Evolutionary conservation across 805 yeast species (phyloP).

Genomic region (Candida xiaguanensis): DNA sequence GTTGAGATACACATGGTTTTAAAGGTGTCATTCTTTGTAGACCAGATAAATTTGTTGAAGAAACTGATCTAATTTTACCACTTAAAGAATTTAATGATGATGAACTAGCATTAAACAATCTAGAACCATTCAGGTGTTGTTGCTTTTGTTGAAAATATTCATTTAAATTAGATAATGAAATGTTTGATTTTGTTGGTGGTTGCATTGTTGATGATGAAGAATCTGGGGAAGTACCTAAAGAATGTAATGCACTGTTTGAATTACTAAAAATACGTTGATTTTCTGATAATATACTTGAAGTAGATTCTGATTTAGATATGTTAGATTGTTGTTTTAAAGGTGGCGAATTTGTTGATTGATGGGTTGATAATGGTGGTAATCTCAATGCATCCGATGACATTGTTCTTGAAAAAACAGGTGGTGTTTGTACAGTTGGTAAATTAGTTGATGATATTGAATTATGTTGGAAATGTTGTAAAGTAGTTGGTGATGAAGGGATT

Average conservation of each 20-base stretch:
- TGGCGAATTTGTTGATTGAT: constrained; percentile 4
- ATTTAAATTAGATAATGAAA: constrained; percentile 29
- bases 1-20: constrained; percentile 12
- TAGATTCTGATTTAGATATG: constrained; percentile 24
- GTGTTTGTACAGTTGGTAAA: background rate
- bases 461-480: constrained; percentile 8
- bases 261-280: constrained; percentile 19
- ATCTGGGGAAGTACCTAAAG: constrained; percentile 36
- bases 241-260: constrained; percentile 23
- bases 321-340: constrained; percentile 1
- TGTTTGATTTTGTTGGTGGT: constrained; percentile 11
- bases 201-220: constrained; percentile 7
- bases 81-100: constrained; percentile 17
- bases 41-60: constrained; percentile 21
- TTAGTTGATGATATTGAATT: background rate
- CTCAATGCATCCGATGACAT: constrained; percentile 16
- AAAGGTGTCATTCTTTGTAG: constrained; percentile 45
- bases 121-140: constrained; percentile 9
- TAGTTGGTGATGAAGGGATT: constrained; percentile 28
- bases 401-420: constrained; percentile 9
- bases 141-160: constrained; percentile 28
- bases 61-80: constrained; percentile 20
- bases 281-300: constrained; percentile 21
- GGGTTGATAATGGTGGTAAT: constrained; percentile 8
- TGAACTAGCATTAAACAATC: constrained; percentile 16